Conservation (phyloP, 2,329 filamentous ascomycete species). For the Colletotrichum sp. region DNA sequence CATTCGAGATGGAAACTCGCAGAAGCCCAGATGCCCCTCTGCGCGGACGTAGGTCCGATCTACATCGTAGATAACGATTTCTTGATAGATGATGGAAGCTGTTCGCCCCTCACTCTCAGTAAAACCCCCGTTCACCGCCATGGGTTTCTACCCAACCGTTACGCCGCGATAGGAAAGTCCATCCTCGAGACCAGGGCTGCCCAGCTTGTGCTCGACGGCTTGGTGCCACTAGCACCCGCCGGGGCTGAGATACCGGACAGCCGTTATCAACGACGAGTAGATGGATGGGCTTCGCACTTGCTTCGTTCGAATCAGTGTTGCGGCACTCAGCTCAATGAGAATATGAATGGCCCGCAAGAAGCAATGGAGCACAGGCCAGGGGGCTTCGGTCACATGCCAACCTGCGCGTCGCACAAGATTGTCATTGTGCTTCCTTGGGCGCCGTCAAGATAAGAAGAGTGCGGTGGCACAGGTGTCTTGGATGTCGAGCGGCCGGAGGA, state of each 20-base stretch:
- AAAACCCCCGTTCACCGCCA: conserved; percentile 4
- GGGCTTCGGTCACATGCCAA: background rate
- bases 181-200: conserved; percentile 12
- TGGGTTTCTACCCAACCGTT: conserved; percentile 3
- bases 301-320: background rate
- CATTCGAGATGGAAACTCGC: conserved; percentile 1
- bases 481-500: background rate
- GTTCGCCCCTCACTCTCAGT: background rate
- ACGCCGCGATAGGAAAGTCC: conserved; percentile 20
- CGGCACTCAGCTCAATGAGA: background rate
- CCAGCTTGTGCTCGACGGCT: background rate
- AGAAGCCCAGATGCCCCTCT: background rate
- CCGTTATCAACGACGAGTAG: conserved; percentile 1
- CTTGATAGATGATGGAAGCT: background rate
- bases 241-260: background rate
- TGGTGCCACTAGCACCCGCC: background rate
- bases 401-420: background rate
- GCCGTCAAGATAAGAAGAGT: background rate
- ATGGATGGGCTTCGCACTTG: background rate
- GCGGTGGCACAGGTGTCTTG: background rate
- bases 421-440: background rate
- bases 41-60: background rate
- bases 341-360: background rate
- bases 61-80: conserved; percentile 10
- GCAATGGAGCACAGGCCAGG: background rate